A percentile compares a stretch with the other conserved stretches of the same genome.
Conservation (phyloP, 306 rosid genomes). For the Hippophae gyantsensis region DNA sequence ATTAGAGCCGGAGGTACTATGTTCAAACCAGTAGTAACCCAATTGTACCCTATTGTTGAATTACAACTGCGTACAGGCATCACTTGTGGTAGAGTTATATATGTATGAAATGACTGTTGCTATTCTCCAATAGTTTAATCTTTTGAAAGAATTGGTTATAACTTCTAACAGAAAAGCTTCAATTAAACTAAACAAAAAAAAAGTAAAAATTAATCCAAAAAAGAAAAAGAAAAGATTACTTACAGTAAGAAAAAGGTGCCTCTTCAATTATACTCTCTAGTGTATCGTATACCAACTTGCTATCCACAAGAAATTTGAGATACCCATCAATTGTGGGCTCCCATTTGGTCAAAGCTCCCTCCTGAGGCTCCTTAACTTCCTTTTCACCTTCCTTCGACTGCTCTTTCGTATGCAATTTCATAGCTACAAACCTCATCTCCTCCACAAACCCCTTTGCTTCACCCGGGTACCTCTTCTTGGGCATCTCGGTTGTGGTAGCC, state of each 20-base stretch:
- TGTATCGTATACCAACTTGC: constrained; percentile 77
- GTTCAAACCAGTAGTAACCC: too few relatives aligned
- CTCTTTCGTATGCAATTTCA: constrained; percentile 81
- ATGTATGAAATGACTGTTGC: too few relatives aligned
- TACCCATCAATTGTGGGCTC: constrained; percentile 71
- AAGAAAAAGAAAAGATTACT: constrained; percentile 16
- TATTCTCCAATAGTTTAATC: too few relatives aligned
- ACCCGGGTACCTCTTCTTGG: constrained; percentile 70
- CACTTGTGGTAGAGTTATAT: too few relatives aligned
- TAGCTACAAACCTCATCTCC: constrained; percentile 99
- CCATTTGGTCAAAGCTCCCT: constrained; percentile 59
- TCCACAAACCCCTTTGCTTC: constrained; percentile 92
- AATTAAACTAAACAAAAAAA: not conserved
- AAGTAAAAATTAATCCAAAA: not conserved
- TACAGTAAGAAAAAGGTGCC: constrained; percentile 63
- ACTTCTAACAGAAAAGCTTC: not conserved
- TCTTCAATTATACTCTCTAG: constrained; percentile 56
- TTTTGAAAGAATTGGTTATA: too few relatives aligned
- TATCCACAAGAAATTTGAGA: constrained; percentile 74
- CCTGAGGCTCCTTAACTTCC: constrained; percentile 63
- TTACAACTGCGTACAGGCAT: too few relatives aligned
- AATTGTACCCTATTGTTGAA: too few relatives aligned
- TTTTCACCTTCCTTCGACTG: constrained; percentile 92
- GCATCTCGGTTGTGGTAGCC: constrained; percentile 67
- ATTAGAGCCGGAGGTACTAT: too few relatives aligned